Conservation (phyloP, 2,329 filamentous ascomycete species). For the Fusarium nisikadoi region DNA sequence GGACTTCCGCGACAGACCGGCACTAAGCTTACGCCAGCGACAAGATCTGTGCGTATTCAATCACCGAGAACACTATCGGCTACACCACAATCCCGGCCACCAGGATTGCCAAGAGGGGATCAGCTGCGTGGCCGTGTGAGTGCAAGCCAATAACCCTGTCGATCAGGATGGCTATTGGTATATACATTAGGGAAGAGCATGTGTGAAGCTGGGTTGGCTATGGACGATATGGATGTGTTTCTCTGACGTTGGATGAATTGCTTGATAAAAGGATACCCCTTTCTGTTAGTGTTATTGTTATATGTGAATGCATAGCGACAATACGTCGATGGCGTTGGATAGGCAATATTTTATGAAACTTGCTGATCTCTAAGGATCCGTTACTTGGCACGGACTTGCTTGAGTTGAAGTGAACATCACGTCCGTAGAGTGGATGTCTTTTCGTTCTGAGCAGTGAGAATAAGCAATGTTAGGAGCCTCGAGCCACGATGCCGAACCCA, state of each 20-base stretch:
- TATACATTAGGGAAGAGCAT: conserved; percentile 4
- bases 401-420: neutral
- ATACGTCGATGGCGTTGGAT: conserved; percentile 38
- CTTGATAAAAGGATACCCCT: conserved; percentile 43
- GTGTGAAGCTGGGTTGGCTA: conserved; percentile 3
- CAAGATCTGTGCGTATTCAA: conserved; percentile 41
- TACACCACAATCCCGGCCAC: conserved; percentile 16
- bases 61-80: conserved; percentile 36
- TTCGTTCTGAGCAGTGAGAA: neutral
- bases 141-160: conserved; percentile 19
- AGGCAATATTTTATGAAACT: conserved; percentile 11
- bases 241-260: conserved; percentile 33
- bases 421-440: neutral
- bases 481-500: neutral
- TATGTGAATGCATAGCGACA: conserved; percentile 28
- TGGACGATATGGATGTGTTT: conserved; percentile 24
- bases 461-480: neutral
- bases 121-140: conserved; percentile 15
- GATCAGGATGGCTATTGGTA: neutral
- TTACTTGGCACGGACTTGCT: neutral
- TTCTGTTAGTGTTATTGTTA: conserved; percentile 26
- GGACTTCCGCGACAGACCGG: conserved; percentile 16
- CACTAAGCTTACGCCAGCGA: conserved; percentile 15
- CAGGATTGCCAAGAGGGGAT: conserved; percentile 5
- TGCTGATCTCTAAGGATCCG: neutral